These are phyloP conservation scores for Aspergillus unguis DNA, from an alignment of 2,329 filamentous ascomycete species.

Conservation along the genomic window DNA sequence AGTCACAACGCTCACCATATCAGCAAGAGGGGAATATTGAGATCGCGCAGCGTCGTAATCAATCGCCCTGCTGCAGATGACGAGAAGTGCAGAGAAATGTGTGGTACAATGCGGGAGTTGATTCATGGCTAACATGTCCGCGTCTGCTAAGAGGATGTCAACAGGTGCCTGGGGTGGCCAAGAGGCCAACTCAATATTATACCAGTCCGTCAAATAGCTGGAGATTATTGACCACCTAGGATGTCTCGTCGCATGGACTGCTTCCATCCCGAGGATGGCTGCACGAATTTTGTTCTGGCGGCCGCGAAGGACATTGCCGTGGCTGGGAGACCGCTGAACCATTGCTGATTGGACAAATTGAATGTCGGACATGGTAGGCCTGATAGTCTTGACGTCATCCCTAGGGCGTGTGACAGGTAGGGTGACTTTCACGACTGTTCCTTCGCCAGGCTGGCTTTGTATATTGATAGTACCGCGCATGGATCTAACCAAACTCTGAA, in stretches of 20 bases:
- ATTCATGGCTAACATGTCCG: constrained; percentile 25
- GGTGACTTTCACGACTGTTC: constrained; percentile 54
- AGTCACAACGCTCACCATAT: constrained; percentile 38
- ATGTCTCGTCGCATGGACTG: constrained; percentile 16
- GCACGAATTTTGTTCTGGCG: constrained; percentile 24
- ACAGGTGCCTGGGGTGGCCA: constrained; percentile 26
- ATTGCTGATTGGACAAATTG: not conserved
- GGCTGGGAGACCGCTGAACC: constrained; percentile 21
- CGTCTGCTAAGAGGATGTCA: constrained; percentile 36
- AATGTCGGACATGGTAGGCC: constrained; percentile 9
- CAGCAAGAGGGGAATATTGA: constrained; percentile 29
- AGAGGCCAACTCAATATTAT: constrained; percentile 31
- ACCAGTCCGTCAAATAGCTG: constrained; percentile 38
- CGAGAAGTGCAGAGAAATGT: constrained; percentile 32
- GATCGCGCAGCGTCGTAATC: constrained; percentile 31
- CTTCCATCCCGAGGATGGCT: constrained; percentile 29
- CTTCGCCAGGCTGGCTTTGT: constrained; percentile 51
- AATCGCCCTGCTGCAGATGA: constrained; percentile 37
- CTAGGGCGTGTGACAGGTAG: constrained; percentile 41
- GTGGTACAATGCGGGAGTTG: constrained; percentile 14
- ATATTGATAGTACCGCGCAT: constrained; percentile 60
- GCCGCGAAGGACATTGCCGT: constrained; percentile 26
- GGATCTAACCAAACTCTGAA: constrained; percentile 58
- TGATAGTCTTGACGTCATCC: constrained; percentile 12
- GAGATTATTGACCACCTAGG: constrained; percentile 27